phyloP scores from a whole-genome alignment of 2,329 filamentous ascomycete genomes.

The Talaromyces sp. region DNA sequence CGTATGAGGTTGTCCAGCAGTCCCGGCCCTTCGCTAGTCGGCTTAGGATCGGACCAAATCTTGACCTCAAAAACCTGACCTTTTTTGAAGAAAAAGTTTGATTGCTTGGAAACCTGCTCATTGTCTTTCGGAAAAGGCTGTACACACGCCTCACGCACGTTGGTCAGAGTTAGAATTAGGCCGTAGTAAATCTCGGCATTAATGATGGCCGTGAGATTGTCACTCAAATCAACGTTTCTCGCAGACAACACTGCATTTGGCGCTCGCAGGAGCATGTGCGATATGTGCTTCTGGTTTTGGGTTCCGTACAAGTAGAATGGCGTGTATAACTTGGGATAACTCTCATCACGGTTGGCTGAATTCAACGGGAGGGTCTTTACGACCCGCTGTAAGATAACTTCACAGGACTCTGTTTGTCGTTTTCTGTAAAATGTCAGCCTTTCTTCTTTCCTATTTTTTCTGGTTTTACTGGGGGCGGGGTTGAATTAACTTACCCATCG shows the following conservation, averaged over 20 bases:
- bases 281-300: not conserved
- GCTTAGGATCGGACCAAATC: not conserved
- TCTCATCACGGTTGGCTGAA: not conserved
- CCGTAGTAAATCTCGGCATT: not conserved
- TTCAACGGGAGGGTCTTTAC: not conserved
- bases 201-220: not conserved
- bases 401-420: not conserved
- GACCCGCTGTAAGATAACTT: not conserved
- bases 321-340: not conserved
- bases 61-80: not conserved
- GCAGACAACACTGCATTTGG: not conserved
- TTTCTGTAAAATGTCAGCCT: too few species aligned
- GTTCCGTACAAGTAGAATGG: slow-evolving; percentile 1
- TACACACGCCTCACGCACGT: not conserved
- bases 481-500: not conserved
- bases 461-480: too few species aligned
- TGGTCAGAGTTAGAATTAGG: not conserved
- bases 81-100: not conserved
- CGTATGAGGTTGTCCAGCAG: not conserved
- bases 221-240: not conserved
- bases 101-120: not conserved
- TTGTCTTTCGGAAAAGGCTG: not conserved
- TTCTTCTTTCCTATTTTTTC: not conserved
- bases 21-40: not conserved
- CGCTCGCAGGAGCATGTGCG: not conserved